Evolutionary conservation across 495 filamentous ascomycete species (phyloP).

Genomic region (Neurospora sp.): DNA sequence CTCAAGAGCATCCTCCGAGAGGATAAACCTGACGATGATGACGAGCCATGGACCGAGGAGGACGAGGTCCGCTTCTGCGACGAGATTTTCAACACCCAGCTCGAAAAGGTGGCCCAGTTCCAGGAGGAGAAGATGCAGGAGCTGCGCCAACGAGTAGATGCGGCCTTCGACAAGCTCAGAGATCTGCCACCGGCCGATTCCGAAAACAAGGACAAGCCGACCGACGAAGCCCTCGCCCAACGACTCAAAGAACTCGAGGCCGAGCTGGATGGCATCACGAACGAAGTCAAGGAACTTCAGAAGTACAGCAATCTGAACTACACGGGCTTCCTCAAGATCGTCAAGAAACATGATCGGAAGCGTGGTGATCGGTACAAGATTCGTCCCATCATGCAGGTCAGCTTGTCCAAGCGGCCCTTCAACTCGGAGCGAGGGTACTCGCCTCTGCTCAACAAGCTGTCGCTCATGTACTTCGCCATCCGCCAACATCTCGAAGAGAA

Average conservation of each 20-base stretch:
- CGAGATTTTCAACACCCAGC: constrained; percentile 83
- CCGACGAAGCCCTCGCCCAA: constrained; percentile 37
- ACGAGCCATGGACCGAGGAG: constrained; percentile 77
- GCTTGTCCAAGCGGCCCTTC: constrained; percentile 76
- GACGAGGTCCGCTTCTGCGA: constrained; percentile 92
- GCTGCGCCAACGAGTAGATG: constrained; percentile 57
- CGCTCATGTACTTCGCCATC: constrained; percentile 90
- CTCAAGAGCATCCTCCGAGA: constrained; percentile 84
- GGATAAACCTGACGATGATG: constrained; percentile 47
- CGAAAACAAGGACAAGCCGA: constrained; percentile 21
- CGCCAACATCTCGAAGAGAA: constrained; percentile 64
- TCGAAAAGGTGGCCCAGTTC: constrained; percentile 91
- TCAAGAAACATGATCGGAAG: constrained; percentile 95
- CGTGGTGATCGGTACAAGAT: constrained; percentile 73
- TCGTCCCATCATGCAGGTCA: constrained; percentile 79
- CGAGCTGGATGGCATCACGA: constrained; percentile 78
- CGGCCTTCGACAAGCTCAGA: constrained; percentile 51
- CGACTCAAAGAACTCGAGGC: constrained; percentile 57
- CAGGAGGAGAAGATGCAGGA: constrained; percentile 64
- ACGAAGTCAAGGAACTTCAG: constrained; percentile 85
- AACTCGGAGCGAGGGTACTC: constrained; percentile 88
- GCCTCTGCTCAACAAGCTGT: constrained; percentile 79
- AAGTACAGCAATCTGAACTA: constrained; percentile 96
- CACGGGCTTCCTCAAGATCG: constrained; percentile 93
- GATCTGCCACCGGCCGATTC: constrained; percentile 35